Conservation (phyloP, 2,329 filamentous ascomycete genomes). For the Beauveria sp. region DNA sequence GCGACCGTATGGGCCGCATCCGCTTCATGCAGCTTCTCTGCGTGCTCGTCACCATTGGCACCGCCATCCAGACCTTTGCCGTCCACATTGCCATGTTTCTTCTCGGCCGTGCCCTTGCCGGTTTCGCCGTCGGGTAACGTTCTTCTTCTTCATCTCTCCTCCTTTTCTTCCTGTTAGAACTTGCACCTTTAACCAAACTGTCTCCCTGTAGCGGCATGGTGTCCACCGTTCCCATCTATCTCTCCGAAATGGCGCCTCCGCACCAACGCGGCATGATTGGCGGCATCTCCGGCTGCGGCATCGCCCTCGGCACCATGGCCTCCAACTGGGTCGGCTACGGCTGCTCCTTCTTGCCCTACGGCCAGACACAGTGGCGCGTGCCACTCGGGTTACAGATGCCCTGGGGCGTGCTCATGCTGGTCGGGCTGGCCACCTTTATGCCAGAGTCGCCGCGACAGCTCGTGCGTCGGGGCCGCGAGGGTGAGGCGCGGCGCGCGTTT, state of each 20-base stretch:
- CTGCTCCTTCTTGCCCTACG: constrained; percentile 42
- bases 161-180: too few species aligned
- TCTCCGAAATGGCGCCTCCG: constrained; percentile 45
- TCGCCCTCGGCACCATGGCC: constrained; percentile 47
- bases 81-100: constrained; percentile 48
- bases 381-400: constrained; percentile 48
- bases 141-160: too few species aligned
- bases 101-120: constrained; percentile 39
- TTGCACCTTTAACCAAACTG: too few species aligned
- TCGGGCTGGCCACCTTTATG: constrained; percentile 24
- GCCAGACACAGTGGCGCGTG: constrained; percentile 45
- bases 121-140: constrained; percentile 17
- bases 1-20: constrained; percentile 44
- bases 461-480: constrained; percentile 39
- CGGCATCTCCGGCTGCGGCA: constrained; percentile 45
- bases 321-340: constrained; percentile 52
- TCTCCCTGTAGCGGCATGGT: constrained; percentile 32
- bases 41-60: constrained; percentile 46
- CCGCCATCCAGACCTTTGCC: constrained; percentile 44
- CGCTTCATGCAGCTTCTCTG: constrained; percentile 48
- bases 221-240: constrained; percentile 46
- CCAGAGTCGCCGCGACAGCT: constrained; percentile 27
- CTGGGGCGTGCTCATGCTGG: constrained; percentile 46
- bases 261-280: constrained; percentile 43
- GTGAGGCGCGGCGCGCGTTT: constrained; percentile 41